Base-by-base conservation (phyloP, 2,329 filamentous ascomycete genomes). In the Venturia oleaginea region DNA sequence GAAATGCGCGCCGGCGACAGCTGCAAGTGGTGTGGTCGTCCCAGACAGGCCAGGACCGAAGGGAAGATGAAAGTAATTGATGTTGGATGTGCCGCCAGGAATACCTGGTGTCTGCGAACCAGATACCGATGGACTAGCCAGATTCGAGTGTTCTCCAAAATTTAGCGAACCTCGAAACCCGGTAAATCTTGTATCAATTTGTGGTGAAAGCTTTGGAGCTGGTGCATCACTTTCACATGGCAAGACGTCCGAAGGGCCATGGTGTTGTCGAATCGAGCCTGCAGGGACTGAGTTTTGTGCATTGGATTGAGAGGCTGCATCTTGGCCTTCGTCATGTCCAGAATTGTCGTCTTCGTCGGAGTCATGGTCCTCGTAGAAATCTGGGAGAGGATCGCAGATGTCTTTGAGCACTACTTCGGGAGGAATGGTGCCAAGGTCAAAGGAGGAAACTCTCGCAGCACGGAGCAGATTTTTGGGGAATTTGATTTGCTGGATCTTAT, bases 371-470 rank as follows among this genome's bases (percentile, higher is more conserved):
- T 97, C 94, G 79, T 99, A 99, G 73, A 99, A 99, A 71, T 99
- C 94, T 0, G 92, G 88, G 65, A 97, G 83, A 1, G 94, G 94
- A 74, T 99, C 92, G 70, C 93, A 95, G 67, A 99, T 92, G 75
- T 97, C 94, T 77, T 97, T 97, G 71, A 99, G 87, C 73, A 95
- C 91, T 51, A 99, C 84, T 69, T 90, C 84, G 1, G 94, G 94
- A 46, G 90, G 82, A 61, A 93, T 86, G 34, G 81, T 85, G 59
- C 94, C 94, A 74, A 99, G 97, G 68, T 93, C 88, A 77, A 99
- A 99, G 67, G 90, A 88, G 74, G 97, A 92, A 48, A 97, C 92
- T 64, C 91, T 89, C 70, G 99, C 94, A 32, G 92, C 94, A 72
- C 94, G 92, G 77, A 99, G 97, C 82, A 99, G 97, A n/a, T 57